Evolutionary conservation across 2,329 filamentous ascomycete genomes (phyloP).

Genomic region (Neocucurbitaria cava): DNA sequence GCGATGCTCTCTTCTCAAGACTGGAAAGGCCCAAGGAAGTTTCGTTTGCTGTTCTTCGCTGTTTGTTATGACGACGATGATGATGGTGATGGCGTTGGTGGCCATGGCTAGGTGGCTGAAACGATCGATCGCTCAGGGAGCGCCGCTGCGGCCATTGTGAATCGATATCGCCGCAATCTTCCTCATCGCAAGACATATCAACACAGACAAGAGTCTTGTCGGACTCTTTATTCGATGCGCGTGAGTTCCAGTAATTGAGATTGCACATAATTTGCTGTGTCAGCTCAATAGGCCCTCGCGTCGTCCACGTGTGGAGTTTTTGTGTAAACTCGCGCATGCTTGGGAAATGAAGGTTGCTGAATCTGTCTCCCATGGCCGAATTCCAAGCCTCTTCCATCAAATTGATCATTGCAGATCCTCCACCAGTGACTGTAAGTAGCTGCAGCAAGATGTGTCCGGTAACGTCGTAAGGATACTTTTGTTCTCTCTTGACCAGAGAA

Average conservation of each 20-base stretch:
- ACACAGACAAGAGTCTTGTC: slow-evolving; percentile 4
- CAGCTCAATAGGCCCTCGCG: slow-evolving; percentile 1
- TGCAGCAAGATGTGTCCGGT: not conserved
- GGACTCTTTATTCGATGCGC: not conserved
- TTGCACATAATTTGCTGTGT: slow-evolving; percentile 1
- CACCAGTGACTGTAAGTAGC: not conserved
- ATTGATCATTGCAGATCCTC: not conserved
- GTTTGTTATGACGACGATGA: not conserved
- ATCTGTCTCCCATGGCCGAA: slow-evolving; percentile 1
- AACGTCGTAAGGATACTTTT: slow-evolving; percentile 3
- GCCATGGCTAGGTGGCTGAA: not conserved
- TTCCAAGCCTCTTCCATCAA: slow-evolving; percentile 4
- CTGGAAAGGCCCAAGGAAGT: not conserved
- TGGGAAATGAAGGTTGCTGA: slow-evolving; percentile 2
- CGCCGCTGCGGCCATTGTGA: not conserved
- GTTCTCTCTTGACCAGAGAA: not conserved
- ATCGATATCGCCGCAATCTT: not conserved
- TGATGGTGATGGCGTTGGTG: not conserved
- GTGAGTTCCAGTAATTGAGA: slow-evolving; percentile 6
- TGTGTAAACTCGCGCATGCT: not conserved
- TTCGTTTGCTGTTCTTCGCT: not conserved
- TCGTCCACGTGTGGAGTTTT: not conserved
- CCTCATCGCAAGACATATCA: not conserved
- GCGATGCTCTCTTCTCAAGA: not conserved
- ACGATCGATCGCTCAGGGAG: not conserved